Percentiles rank a stretch among this genome's conserved stretches.
Conservation (phyloP, 2,329 filamentous ascomycete genomes). For the Fusarium pseudocircinatum region DNA sequence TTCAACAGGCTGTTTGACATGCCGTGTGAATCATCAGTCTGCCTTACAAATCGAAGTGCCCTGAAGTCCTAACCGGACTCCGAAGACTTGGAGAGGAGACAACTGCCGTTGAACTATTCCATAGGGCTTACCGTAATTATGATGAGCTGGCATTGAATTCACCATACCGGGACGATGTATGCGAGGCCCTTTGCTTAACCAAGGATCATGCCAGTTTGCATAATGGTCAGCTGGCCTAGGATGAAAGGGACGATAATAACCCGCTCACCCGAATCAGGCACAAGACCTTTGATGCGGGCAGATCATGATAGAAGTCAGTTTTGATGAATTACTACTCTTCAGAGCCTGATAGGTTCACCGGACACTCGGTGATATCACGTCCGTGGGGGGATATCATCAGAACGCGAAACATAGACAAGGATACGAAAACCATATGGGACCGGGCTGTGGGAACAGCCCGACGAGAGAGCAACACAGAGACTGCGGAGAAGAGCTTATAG, state of each 20-base stretch:
- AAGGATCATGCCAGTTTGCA: neutral
- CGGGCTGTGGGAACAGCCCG: neutral
- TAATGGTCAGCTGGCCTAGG: neutral
- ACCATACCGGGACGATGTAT: neutral
- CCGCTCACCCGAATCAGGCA: neutral
- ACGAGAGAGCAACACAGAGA: neutral
- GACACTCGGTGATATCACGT: neutral
- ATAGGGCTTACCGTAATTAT: neutral
- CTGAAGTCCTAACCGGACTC: neutral
- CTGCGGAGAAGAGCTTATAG: neutral
- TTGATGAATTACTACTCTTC: neutral
- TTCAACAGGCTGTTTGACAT: neutral
- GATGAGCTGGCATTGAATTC: neutral
- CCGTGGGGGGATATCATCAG: neutral
- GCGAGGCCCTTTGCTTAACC: neutral
- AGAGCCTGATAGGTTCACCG: neutral
- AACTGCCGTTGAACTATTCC: neutral
- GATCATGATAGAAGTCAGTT: neutral
- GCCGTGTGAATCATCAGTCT: neutral
- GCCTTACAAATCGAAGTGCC: neutral
- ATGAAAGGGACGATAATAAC: neutral
- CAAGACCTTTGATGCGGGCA: neutral
- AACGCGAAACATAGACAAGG: neutral
- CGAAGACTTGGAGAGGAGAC: neutral
- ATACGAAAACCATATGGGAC: neutral